A percentile compares a stretch with the other conserved stretches of the same genome.
Evolutionary conservation across 768 basidiomycete species (phyloP).

Genomic region (Strobilomyces dryophilus): DNA sequence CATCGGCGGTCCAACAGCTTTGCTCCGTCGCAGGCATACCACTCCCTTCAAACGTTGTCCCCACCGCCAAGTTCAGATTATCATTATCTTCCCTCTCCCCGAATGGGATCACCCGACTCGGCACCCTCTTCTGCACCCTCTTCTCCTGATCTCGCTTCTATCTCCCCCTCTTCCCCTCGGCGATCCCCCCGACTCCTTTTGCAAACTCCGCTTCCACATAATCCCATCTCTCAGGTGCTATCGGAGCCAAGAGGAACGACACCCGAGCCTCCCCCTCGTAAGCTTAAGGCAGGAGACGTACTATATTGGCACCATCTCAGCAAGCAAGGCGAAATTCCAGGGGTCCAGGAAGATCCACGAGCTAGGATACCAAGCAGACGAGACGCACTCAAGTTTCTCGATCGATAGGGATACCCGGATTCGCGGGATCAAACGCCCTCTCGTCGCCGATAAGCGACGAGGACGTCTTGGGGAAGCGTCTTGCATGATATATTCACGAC

Average conservation of each 20-base stretch:
- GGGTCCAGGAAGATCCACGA: slow-evolving; percentile 57
- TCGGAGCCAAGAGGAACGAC: slow-evolving; percentile 9
- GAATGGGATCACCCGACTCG: slow-evolving; percentile 20
- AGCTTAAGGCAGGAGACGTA: slow-evolving; percentile 54
- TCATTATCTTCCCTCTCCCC: slow-evolving; percentile 23
- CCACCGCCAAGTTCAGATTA: slow-evolving; percentile 16
- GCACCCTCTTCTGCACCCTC: slow-evolving; percentile 19
- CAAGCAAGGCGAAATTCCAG: slow-evolving; percentile 69
- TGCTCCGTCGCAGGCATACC: slow-evolving; percentile 17
- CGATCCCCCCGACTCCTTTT: slow-evolving; percentile 21
- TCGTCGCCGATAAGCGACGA: slow-evolving; percentile 10
- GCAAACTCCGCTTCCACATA: slow-evolving; percentile 10
- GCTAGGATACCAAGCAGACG: slow-evolving; percentile 33
- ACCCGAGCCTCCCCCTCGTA: slow-evolving; percentile 30
- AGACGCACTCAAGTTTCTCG: slow-evolving; percentile 13
- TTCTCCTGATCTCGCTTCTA: slow-evolving; percentile 21
- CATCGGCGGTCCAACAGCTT: slow-evolving; percentile 8
- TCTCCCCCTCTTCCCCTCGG: slow-evolving; percentile 18
- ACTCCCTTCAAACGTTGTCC: slow-evolving; percentile 19
- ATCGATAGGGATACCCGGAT: slow-evolving; percentile 24
- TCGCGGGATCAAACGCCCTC: slow-evolving; percentile 5
- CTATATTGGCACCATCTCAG: slow-evolving; percentile 76
- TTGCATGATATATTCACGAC: slow-evolving; percentile 28
- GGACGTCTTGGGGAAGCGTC: slow-evolving; percentile 5
- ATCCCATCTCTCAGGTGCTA: slow-evolving; percentile 9